Base-by-base conservation (phyloP, 345 rosid species). In the Arabidopsis thaliana region DNA sequence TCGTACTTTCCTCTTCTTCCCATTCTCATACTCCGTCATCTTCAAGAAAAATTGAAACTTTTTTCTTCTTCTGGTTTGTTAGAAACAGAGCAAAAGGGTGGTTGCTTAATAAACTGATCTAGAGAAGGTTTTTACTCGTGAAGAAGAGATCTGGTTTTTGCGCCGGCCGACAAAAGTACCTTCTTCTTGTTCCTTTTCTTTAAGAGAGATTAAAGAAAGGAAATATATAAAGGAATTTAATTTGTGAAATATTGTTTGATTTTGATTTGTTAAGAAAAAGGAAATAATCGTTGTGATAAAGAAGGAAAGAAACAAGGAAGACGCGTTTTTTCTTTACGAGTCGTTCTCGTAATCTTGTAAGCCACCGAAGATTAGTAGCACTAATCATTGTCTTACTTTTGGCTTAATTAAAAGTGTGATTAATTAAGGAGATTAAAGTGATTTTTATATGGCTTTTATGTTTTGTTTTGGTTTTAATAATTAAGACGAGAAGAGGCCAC, bases 1-100 rank as follows among this genome's bases (percentile, higher is more conserved):
- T 5, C 66, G 32, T 45, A 89, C 85, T 91, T 90, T 95, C 77
- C 96, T 86, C 89, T 87, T 95, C 77, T 90, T 80, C 65, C 92
- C 86, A 71, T 83, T 87, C 82, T 92, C 96, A 5, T 88, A 87
- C 61, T 95, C 96, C 97, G 84, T 87, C 69, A 14, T 56, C 69
- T 33, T 32, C 55, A 4, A 36, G 1, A 46, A 62, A 71, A 65
- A 42, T 7, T 5, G 23, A 64, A 63, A 56, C 65, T 65, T 46
- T 56, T 8, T 7, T 14, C 57, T 3, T 8, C 55, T 55, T 45
- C 60, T 63, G 25, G 42, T 24, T 24, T 9, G 34, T 32, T 8
- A 37, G n/a, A 20, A 49, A 36, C 23, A 61, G 72, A 67, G 38
- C 38, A 67, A 52, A 16, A 16, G 20, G 37, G 58, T n/a, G 6